Percentiles rank a stretch among this genome's conserved stretches.
phyloP scores from a whole-genome alignment of 1,284 basidiomycete genomes.

The Porphyrellus sp. region DNA sequence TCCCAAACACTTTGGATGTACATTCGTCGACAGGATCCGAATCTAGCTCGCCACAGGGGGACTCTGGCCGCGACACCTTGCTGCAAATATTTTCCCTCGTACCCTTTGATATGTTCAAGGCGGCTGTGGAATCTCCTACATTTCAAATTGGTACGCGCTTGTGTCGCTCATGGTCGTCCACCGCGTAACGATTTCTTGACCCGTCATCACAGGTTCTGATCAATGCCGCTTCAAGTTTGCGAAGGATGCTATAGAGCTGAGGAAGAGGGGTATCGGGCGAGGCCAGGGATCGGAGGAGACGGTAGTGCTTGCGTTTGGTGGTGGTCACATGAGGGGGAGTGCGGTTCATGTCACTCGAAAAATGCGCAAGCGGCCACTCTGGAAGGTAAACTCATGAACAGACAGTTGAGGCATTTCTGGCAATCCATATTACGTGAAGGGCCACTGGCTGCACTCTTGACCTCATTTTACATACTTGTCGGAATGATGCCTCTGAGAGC shows the following conservation, averaged over 20 bases:
- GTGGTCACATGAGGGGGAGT: constrained; percentile 63
- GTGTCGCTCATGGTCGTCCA: constrained; percentile 11
- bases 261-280: constrained; percentile 66
- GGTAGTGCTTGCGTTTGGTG: constrained; percentile 82
- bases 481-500: constrained; percentile 13
- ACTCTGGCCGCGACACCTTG: constrained; percentile 58
- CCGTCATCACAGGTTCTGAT: constrained; percentile 56
- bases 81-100: constrained; percentile 71
- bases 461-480: constrained; percentile 21
- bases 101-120: constrained; percentile 80
- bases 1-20: constrained; percentile 62
- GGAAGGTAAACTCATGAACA: constrained; percentile 73
- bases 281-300: constrained; percentile 71
- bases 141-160: constrained; percentile 68
- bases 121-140: constrained; percentile 68
- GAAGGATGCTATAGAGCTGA: constrained; percentile 79
- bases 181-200: constrained; percentile 8
- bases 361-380: constrained; percentile 75
- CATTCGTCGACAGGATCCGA: constrained; percentile 40
- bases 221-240: constrained; percentile 87
- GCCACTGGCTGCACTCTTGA: constrained; percentile 19
- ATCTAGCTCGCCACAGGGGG: constrained; percentile 36
- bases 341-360: constrained; percentile 84
- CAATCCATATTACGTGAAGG: constrained; percentile 32
- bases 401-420: constrained; percentile 15